Percentiles rank a stretch among this genome's conserved stretches.
phyloP scores from a whole-genome alignment of 1,284 basidiomycete species.

The Boletus semigastroideus region DNA sequence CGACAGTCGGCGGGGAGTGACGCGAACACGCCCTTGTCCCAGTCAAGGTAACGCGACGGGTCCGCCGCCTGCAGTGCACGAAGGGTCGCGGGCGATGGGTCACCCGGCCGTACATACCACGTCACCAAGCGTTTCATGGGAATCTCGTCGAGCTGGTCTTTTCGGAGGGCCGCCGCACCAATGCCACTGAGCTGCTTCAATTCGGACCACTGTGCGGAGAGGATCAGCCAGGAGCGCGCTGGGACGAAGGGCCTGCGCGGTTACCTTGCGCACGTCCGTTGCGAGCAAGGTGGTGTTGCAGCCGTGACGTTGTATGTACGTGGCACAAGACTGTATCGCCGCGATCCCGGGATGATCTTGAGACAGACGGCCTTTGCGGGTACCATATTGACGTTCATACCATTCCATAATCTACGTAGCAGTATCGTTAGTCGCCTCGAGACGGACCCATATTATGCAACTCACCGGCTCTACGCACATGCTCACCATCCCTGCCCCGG shows the following conservation, averaged over 20 bases:
- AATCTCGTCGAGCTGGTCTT: conserved; percentile 36
- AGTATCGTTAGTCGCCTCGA: background rate
- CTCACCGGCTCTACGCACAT: conserved; percentile 51
- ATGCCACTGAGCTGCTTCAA: conserved; percentile 39
- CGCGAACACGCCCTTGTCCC: conserved; percentile 24
- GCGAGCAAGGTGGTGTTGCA: conserved; percentile 45
- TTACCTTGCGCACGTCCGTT: conserved; percentile 41
- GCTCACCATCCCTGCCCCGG: conserved; percentile 46
- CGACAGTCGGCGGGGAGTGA: conserved; percentile 31
- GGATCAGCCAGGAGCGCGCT: background rate
- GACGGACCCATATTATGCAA: background rate
- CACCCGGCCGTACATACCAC: conserved; percentile 24
- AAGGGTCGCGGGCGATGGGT: conserved; percentile 27
- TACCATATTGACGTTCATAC: conserved; percentile 38
- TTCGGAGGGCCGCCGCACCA: conserved; percentile 40
- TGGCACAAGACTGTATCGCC: conserved; percentile 47
- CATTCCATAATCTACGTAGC: conserved; percentile 40
- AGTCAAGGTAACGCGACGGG: conserved; percentile 29
- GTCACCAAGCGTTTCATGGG: conserved; percentile 25
- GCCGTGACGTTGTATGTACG: conserved; percentile 44
- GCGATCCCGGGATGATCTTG: conserved; percentile 44
- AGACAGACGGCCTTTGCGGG: conserved; percentile 18
- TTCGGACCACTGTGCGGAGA: conserved; percentile 38
- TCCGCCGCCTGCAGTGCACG: conserved; percentile 36
- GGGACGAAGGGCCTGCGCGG: background rate